phyloP scores from a whole-genome alignment of 768 basidiomycete species.

The Pisolithus marmoratus region DNA sequence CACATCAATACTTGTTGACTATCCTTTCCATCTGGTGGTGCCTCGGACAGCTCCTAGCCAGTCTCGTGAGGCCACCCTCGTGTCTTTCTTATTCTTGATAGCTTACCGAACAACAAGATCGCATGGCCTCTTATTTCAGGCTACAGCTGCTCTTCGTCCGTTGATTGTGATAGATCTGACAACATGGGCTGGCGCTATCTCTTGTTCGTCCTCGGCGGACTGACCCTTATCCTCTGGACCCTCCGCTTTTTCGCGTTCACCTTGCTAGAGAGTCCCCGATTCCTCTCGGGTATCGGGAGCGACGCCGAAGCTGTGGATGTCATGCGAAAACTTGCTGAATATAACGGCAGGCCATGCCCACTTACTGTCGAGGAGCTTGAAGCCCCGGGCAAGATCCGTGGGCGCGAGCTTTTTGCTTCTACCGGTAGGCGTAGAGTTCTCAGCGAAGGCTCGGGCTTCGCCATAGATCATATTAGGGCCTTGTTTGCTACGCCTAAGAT shows the following conservation, averaged over 20 bases:
- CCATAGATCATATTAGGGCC: slow-evolving; percentile 43
- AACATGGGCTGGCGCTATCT: slow-evolving; percentile 68
- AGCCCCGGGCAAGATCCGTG: slow-evolving; percentile 21
- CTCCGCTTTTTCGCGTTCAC: slow-evolving; percentile 49
- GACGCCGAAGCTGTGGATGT: slow-evolving; percentile 47
- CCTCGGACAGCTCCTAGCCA: slow-evolving; percentile 47
- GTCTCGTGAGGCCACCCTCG: slow-evolving; percentile 29
- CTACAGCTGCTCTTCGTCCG: slow-evolving; percentile 39
- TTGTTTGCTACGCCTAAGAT: slow-evolving; percentile 60
- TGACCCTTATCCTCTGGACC: slow-evolving; percentile 48
- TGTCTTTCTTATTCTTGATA: neutral
- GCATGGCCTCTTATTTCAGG: slow-evolving; percentile 58
- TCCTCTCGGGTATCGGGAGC: slow-evolving; percentile 46
- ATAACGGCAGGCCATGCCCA: slow-evolving; percentile 38
- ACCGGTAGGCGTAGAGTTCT: slow-evolving; percentile 18
- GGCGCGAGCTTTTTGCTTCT: slow-evolving; percentile 5
- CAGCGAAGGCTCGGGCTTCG: slow-evolving; percentile 39
- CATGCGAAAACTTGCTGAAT: slow-evolving; percentile 44
- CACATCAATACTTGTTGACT: slow-evolving; percentile 55
- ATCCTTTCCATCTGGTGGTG: slow-evolving; percentile 57
- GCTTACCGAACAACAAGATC: slow-evolving; percentile 27
- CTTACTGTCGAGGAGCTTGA: slow-evolving; percentile 43
- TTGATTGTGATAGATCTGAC: slow-evolving; percentile 33
- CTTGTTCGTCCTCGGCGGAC: slow-evolving; percentile 45
- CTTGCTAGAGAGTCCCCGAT: slow-evolving; percentile 54